These are phyloP conservation scores for Volvariella volvacea DNA, from an alignment of 1,284 basidiomycete genomes.

Conservation along the genomic window DNA sequence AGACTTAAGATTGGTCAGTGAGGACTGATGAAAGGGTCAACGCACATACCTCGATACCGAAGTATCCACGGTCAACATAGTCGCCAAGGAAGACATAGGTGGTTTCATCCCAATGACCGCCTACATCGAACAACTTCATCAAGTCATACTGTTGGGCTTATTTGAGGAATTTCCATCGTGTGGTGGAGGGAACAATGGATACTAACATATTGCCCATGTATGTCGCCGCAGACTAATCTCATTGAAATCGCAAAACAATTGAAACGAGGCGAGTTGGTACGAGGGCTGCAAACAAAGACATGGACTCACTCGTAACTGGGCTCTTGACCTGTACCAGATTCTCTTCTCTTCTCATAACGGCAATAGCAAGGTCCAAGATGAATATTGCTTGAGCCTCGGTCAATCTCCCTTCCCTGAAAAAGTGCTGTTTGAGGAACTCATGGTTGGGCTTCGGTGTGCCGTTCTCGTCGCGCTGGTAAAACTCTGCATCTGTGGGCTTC, in stretches of 20 bases:
- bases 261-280: conserved; percentile 8
- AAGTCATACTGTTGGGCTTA: conserved; percentile 73
- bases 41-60: conserved; percentile 85
- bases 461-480: conserved; percentile 39
- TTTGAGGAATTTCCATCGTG: conserved; percentile 1
- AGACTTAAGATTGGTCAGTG: background rate
- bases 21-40: background rate
- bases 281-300: conserved; percentile 8
- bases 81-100: conserved; percentile 96
- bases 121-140: conserved; percentile 97
- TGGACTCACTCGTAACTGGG: conserved; percentile 82
- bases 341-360: conserved; percentile 73
- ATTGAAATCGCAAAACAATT: conserved; percentile 8
- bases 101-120: conserved; percentile 83
- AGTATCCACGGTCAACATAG: conserved; percentile 96
- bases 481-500: conserved; percentile 71
- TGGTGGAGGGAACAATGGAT: conserved; percentile 9
- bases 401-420: conserved; percentile 85
- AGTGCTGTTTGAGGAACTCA: conserved; percentile 87
- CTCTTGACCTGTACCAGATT: conserved; percentile 86
- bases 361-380: conserved; percentile 78
- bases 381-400: conserved; percentile 86
- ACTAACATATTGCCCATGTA: conserved; percentile 93
- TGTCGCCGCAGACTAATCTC: conserved; percentile 85
- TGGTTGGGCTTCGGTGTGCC: conserved; percentile 59